These are phyloP conservation scores for Cladosporium sp. DNA, from an alignment of 2,329 filamentous ascomycete genomes.

Conservation along the genomic window DNA sequence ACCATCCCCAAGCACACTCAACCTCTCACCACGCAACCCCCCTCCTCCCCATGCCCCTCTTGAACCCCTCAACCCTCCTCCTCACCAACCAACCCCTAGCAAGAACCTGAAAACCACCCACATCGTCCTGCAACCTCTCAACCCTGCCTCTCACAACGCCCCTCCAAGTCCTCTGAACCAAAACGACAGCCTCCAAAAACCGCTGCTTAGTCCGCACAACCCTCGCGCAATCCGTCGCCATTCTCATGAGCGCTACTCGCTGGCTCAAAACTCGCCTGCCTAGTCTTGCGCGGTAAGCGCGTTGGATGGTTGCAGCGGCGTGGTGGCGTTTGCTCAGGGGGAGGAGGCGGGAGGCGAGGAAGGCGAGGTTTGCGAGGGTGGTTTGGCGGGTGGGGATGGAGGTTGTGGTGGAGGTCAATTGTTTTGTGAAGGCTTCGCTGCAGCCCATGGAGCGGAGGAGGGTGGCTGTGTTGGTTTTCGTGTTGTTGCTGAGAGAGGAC, in stretches of 20 bases:
- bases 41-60: conserved; percentile 31
- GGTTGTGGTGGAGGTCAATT: conserved; percentile 35
- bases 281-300: conserved; percentile 42
- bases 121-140: conserved; percentile 32
- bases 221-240: conserved; percentile 44
- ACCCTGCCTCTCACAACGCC: conserved; percentile 33
- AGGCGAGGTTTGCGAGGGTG: conserved; percentile 53
- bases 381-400: conserved; percentile 51
- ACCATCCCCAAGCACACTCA: neutral
- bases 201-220: conserved; percentile 43
- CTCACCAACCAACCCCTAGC: conserved; percentile 39
- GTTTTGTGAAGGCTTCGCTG: conserved; percentile 39
- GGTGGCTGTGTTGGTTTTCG: conserved; percentile 20
- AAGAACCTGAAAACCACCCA: conserved; percentile 39
- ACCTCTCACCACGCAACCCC: conserved; percentile 13
- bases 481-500: neutral
- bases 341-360: conserved; percentile 55
- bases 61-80: conserved; percentile 25
- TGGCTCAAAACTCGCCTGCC: conserved; percentile 27
- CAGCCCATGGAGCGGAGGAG: conserved; percentile 40
- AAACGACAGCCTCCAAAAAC: conserved; percentile 37
- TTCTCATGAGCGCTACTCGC: conserved; percentile 35
- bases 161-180: conserved; percentile 43
- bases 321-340: conserved; percentile 45
- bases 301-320: conserved; percentile 51